Base-by-base conservation (phyloP, 306 rosid species). In the Quercus cerris region DNA sequence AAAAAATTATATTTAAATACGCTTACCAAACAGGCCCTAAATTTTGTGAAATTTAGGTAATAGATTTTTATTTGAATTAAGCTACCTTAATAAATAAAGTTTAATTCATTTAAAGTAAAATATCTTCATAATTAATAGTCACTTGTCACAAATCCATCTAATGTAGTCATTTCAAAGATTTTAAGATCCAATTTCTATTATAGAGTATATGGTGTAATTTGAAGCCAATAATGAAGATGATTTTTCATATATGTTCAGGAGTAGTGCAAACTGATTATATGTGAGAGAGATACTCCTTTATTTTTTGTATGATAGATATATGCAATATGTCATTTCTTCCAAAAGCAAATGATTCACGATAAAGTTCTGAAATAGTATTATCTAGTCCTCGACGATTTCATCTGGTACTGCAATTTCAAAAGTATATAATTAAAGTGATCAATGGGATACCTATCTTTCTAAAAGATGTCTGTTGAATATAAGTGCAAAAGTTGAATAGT, bases 391-490 rank as follows among this genome's bases (percentile, higher is more conserved):
- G 76, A 14, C 70, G 57, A 82, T 81, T 84, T 71, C 74, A 85
- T 85, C 88, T 56, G 23, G 76, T 75, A 74, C 25, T 79, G 79
- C 86, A 79, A 85, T 82, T 79, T 88, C 72, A 83, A 92, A 79
- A 84, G 83, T 73, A 87, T 80, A 81, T 70, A 81, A 41, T 41
- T 38, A 85, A 88, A 88, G 88, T 77, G 54, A 41, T 41, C 85
- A 77, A 73, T 62, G 31, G 62, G 85, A 77, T 64, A 19, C 76
- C 18, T 71, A 77, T 85, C 88, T 90, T 88, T 88, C 85, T 68
- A 82, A 90, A 87, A 83, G 91, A 79, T 74, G 31, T 71, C 81
- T 87, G 80, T 81, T 84, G 86, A 85, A 89, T 85, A 75, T 59
- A 82, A 85, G 75, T 58, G 82, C 63, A 69, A 79, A 83, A 78